Evolutionary conservation across 2,329 filamentous ascomycete species (phyloP).

Genomic region (Camillea tinctor): DNA sequence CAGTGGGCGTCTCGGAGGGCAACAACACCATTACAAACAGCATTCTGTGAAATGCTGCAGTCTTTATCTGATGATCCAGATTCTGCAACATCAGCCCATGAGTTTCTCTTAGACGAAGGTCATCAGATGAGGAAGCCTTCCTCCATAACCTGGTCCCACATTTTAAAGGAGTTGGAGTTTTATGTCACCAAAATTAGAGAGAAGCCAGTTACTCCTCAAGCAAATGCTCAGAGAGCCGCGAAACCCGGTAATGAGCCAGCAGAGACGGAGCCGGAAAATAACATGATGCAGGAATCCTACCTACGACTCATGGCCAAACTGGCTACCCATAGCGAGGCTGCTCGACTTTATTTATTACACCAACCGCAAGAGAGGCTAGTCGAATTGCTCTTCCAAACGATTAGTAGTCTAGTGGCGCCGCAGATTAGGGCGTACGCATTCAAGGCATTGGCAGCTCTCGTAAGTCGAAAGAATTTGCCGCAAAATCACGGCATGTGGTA

Average conservation of each 20-base stretch:
- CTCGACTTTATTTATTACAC: constrained; percentile 72
- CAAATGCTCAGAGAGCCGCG: constrained; percentile 53
- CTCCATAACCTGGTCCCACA: constrained; percentile 88
- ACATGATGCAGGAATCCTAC: constrained; percentile 96
- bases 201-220: constrained; percentile 58
- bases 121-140: constrained; percentile 74
- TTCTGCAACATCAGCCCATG: constrained; percentile 81
- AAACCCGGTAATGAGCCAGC: constrained; percentile 66
- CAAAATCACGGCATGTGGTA: constrained; percentile 77
- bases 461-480: constrained; percentile 68
- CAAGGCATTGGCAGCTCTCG: constrained; percentile 70
- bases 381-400: constrained; percentile 74
- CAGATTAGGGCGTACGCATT: constrained; percentile 84
- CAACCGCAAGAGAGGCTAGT: constrained; percentile 65
- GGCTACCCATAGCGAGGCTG: constrained; percentile 68
- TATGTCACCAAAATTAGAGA: constrained; percentile 79
- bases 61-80: constrained; percentile 80
- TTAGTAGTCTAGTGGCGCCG: constrained; percentile 72
- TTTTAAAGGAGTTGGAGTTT: constrained; percentile 84
- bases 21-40: constrained; percentile 91
- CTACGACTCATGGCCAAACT: constrained; percentile 84
- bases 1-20: constrained; percentile 96
- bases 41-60: constrained; percentile 94
- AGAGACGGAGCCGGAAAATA: constrained; percentile 84
- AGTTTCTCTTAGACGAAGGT: constrained; percentile 85